Conservation (phyloP, 306 rosid species). For the Trifolium pratense region DNA sequence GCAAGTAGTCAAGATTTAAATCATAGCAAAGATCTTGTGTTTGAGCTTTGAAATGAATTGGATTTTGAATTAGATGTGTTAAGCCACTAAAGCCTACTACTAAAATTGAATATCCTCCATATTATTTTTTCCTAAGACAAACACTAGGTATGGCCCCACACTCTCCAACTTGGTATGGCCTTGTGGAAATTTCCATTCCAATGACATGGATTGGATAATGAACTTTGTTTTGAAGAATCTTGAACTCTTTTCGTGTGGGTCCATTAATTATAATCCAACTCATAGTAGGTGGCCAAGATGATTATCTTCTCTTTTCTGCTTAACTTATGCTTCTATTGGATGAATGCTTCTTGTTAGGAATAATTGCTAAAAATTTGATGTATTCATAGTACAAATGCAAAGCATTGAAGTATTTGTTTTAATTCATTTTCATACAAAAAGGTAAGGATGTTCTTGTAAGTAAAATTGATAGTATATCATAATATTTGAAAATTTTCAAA, state of each 20-base stretch:
- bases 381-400: neutral
- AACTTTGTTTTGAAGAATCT: neutral
- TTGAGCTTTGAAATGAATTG: slow-evolving; percentile 4
- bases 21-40: slow-evolving; percentile 29
- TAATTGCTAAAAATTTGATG: neutral
- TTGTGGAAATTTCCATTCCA: slow-evolving; percentile 25
- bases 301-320: neutral
- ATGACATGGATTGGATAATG: slow-evolving; percentile 30
- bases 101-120: slow-evolving; percentile 35
- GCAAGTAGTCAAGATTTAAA: slow-evolving; percentile 37
- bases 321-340: neutral
- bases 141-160: slow-evolving; percentile 41
- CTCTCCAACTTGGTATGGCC: slow-evolving; percentile 23
- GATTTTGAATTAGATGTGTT: slow-evolving; percentile 7
- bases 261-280: slow-evolving; percentile 22
- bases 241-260: slow-evolving; percentile 26
- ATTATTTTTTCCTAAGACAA: slow-evolving; percentile 15
- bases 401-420: neutral
- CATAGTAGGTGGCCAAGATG: slow-evolving; percentile 12
- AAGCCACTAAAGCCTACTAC: slow-evolving; percentile 34
- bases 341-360: neutral
- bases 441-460: neutral
- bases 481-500: neutral
- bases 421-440: neutral
- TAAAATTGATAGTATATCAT: neutral